phyloP scores from a whole-genome alignment of 176 grass and related monocot species.

The Paspalum vaginatum region DNA sequence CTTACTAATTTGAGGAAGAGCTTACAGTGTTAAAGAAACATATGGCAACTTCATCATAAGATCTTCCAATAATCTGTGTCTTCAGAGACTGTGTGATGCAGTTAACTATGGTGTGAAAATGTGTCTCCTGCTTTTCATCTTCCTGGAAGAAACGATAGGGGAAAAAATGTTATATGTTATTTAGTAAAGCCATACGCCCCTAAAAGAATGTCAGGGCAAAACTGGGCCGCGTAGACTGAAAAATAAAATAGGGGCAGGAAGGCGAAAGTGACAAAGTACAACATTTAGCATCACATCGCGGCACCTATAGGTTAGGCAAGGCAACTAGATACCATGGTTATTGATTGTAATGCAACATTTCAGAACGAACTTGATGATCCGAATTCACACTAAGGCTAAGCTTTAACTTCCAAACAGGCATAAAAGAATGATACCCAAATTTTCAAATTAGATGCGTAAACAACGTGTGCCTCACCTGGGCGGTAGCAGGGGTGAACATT shows the following conservation, averaged over 20 bases:
- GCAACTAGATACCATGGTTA: background rate
- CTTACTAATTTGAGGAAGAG: background rate
- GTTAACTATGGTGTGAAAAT: conserved; percentile 73
- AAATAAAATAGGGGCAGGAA: background rate
- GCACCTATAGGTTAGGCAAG: background rate
- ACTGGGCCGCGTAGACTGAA: background rate
- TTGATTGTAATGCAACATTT: background rate
- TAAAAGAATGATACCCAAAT: background rate
- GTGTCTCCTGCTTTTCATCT: conserved; percentile 58
- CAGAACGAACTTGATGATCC: background rate
- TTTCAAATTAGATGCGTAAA: background rate
- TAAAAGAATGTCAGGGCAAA: conserved; percentile 1
- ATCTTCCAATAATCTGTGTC: conserved; percentile 84
- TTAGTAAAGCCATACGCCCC: background rate
- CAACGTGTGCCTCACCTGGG: conserved; percentile 44
- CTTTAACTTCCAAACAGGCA: background rate
- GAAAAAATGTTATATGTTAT: conserved; percentile 19
- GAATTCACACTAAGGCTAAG: background rate
- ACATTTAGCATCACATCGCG: background rate
- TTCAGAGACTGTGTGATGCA: conserved; percentile 75
- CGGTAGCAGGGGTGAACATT: conserved; percentile 66
- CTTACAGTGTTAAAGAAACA: conserved; percentile 97
- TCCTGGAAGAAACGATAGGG: conserved; percentile 38
- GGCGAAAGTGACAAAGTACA: background rate
- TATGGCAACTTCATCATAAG: conserved; percentile 87